Base-by-base conservation (phyloP, 768 basidiomycete species). In the Rhodosporidiobolus odoratus region DNA sequence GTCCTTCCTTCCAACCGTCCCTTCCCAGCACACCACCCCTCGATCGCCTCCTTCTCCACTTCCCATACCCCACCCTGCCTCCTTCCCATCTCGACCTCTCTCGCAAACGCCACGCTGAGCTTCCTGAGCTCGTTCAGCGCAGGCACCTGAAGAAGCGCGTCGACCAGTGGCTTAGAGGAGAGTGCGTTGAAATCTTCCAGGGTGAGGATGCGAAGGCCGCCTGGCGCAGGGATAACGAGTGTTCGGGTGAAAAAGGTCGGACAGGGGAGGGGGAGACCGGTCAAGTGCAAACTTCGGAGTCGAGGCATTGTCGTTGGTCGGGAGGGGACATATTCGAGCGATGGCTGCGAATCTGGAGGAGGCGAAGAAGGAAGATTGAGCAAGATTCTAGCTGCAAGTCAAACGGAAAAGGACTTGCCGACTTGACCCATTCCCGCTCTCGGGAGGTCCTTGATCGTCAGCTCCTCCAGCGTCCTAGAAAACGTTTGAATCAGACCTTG, bases 131-230 rank as follows among this genome's bases (percentile, higher is more conserved):
- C 5, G 1, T n/a, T 9, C 12, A 70, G 35, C 25, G 13, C 60
- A 1, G 43, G 21, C 13, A n/a, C 10, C 1, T 4, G 6, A 6
- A 6, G n/a, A 13, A 74, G 48, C 25, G 62, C 53, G 0, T 41
- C 53, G 37, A 73, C 32, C 16, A 73, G 47, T 0, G 50, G 53
- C 13, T 1, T 16, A 4, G 62, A 40, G 21, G 60, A 52, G 32
- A n/a, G 43, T 3, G 65, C 50, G 47, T 70, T 65, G 34, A 70
- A 74, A 37, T 74, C 72, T 27, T 74, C 72, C 58, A 74, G 3
- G 16, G 45, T 57, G 58, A 74, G 62, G 27, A 40, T 40, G 40
- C 27, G n/a, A 38, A 73, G 68, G 7, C 15, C 1, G 32, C 19
- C 4, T 25, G 32, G 16, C 1, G n/a, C 2, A 6, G 38, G 41